Evolutionary conservation across 345 rosid genomes (phyloP), one percentile per base, ranked within the genome.

Genomic region (Lumnitzera littorea): DNA sequence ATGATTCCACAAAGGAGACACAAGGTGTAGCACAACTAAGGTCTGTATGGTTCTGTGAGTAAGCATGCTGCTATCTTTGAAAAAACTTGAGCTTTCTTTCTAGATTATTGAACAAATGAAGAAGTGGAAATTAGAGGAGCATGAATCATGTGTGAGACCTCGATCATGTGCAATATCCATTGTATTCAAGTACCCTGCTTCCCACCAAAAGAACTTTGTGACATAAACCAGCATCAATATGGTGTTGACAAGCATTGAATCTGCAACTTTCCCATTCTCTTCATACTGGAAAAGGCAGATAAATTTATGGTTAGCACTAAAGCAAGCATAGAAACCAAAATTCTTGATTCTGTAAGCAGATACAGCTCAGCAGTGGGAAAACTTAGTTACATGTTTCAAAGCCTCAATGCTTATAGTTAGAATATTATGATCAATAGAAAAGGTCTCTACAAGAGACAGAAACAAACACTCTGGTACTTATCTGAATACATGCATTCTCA

Each of bases 131-230:
- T 11, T 24, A 12, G 57, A 58, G 4, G 24, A 10, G 36, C 31
- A 60, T 55, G 29, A 48, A 72, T 24, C n/a, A 72, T 31, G 62
- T 50, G 67, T 56, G 11, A 65, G 64, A 94, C 99, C 99, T 88
- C 96, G 82, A 76, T 94, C 97, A 60, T 94, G 99, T 16, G 99
- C 99, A 51, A 94, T 91, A 63, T 94, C 99, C 99, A 94, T 94
- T 58, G 96, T 86, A 82, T 70, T 91, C 97, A 92, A 90, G 67
- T 90, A 94, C 58, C 99, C 99, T 69, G 92, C 91, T 82, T 94
- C 99, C 99, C 99, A 94, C 97, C 95, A 91, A 72, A 88, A 94
- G 72, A 94, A 94, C 61, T 88, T 94, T 56, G 99, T 81, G 63
- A 91, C 88, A 67, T 91, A 94, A 61, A 83, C 81, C 70, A 91